Conservation (phyloP, 1,284 basidiomycete species). For the Boletus semigastroideus region DNA sequence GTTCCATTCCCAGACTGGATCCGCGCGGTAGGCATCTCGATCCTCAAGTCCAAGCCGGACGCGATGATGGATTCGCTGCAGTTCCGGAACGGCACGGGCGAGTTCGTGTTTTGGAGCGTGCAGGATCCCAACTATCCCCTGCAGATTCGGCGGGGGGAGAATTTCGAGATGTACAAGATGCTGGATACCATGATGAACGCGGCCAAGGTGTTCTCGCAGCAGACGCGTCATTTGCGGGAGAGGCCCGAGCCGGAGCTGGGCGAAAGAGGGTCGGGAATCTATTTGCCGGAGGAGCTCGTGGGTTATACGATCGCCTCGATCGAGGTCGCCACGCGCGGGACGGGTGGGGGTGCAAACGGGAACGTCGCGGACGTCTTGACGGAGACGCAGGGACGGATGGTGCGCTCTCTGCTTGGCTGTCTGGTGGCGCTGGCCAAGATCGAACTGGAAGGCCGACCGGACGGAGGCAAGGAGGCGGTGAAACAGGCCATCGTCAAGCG, state of each 20-base stretch:
- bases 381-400: slow-evolving; percentile 74
- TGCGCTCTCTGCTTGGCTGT: slow-evolving; percentile 73
- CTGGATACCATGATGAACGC: slow-evolving; percentile 74
- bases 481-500: slow-evolving; percentile 87
- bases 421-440: slow-evolving; percentile 68
- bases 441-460: slow-evolving; percentile 63
- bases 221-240: slow-evolving; percentile 73
- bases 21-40: slow-evolving; percentile 74
- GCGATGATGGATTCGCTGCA: slow-evolving; percentile 66
- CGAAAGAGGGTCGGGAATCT: slow-evolving; percentile 76
- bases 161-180: slow-evolving; percentile 68
- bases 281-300: slow-evolving; percentile 88
- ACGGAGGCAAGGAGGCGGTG: slow-evolving; percentile 70
- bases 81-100: slow-evolving; percentile 74
- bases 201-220: slow-evolving; percentile 68
- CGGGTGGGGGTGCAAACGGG: slow-evolving; percentile 43
- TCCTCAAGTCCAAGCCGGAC: slow-evolving; percentile 77
- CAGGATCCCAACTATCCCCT: slow-evolving; percentile 69
- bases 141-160: slow-evolving; percentile 52
- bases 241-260: slow-evolving; percentile 69
- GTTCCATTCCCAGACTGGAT: slow-evolving; percentile 80
- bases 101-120: slow-evolving; percentile 82
- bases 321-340: slow-evolving; percentile 79
- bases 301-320: slow-evolving; percentile 84
- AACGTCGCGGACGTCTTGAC: slow-evolving; percentile 73